A percentile compares a stretch with the other conserved stretches of the same genome.
Evolutionary conservation across 345 rosid genomes (phyloP).

Genomic region (Eucalyptus albens): DNA sequence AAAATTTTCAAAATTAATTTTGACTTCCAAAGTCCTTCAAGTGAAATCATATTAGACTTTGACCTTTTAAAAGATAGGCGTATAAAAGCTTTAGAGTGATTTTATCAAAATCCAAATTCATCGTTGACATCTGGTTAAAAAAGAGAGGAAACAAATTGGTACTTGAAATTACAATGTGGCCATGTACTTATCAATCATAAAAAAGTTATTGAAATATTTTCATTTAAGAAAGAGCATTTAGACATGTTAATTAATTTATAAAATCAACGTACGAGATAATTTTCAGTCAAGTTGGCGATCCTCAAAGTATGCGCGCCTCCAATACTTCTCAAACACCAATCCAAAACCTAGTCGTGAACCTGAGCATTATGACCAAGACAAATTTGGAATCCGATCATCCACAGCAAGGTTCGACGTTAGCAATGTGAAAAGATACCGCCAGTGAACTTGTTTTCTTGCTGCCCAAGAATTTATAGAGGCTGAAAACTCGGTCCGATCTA

Average conservation of each 20-base stretch:
- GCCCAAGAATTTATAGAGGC: neutral
- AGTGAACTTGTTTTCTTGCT: neutral
- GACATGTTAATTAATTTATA: neutral
- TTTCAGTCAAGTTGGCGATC: neutral
- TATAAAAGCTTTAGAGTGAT: neutral
- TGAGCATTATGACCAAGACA: neutral
- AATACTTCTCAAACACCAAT: neutral
- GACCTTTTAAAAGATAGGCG: neutral
- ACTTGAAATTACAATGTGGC: neutral
- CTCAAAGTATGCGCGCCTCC: neutral
- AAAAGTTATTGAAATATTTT: neutral
- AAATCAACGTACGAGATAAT: neutral
- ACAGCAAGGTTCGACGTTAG: neutral
- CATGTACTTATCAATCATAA: neutral
- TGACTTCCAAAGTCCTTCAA: neutral
- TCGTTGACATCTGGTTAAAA: fast-evolving
- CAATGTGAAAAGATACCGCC: neutral
- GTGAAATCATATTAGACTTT: neutral
- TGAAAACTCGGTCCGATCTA: neutral
- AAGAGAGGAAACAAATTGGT: neutral
- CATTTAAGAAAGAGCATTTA: neutral
- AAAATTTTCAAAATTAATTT: neutral
- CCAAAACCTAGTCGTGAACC: neutral
- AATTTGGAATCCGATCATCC: neutral
- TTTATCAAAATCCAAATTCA: neutral